These are phyloP conservation scores for Ophiorrhiza pumila DNA, from an alignment of 257 asterid species.

Conservation along the genomic window DNA sequence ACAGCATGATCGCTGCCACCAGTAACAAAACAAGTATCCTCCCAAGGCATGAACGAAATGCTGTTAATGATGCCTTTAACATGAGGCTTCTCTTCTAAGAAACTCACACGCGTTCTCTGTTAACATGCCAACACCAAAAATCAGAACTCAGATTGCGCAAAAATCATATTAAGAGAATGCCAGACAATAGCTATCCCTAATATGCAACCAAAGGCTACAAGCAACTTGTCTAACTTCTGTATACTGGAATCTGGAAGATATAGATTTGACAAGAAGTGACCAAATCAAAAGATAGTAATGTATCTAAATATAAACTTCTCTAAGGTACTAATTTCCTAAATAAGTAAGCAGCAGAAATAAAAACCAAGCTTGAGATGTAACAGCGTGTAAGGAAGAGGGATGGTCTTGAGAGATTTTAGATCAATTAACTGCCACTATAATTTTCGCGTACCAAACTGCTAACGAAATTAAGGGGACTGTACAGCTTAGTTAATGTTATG, in stretches of 20 bases:
- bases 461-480: neutral
- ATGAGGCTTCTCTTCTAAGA: constrained; percentile 76
- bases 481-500: neutral
- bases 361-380: neutral
- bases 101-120: constrained; percentile 54
- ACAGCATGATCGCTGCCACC: constrained; percentile 96
- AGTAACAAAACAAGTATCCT: constrained; percentile 62
- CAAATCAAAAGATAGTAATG: neutral
- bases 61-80: constrained; percentile 74
- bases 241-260: neutral
- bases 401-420: neutral
- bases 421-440: neutral
- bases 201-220: neutral
- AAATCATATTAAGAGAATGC: constrained; percentile 3
- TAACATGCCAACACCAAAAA: constrained; percentile 13
- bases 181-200: neutral
- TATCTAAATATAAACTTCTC: neutral
- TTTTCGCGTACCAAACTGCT: neutral
- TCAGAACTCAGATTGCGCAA: constrained; percentile 2
- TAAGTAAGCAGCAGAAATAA: neutral
- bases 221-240: neutral
- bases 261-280: neutral
- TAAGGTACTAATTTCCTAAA: neutral
- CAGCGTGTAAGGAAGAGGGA: constrained; percentile 4
- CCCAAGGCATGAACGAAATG: constrained; percentile 90